Evolutionary conservation across 768 basidiomycete species (phyloP), one percentile per base, ranked within the genome.

Genomic region (Terana coerulea): DNA sequence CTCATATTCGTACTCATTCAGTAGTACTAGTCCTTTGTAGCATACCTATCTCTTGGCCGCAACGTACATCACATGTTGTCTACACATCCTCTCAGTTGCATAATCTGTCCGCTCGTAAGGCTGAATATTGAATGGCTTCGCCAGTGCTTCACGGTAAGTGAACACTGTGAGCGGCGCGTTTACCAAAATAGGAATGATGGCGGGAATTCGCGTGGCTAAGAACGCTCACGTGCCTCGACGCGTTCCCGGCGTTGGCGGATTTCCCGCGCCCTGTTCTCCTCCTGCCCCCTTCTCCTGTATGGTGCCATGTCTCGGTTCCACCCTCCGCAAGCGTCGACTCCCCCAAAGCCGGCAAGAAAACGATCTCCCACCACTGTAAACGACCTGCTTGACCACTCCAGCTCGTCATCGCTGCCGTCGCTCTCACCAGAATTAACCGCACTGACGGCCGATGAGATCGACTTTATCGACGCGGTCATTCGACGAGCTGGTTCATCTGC

Each of bases 391-490:
- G 60, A 61, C 29, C 52, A 56, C 40, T 62, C 63, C 36, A n/a
- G n/a, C n/a, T 64, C 57, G 2, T 58, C 60, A 14, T 61, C 66
- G 6, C 47, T 54, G 2, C 36, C 59, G 25, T 59, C 67, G 2
- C 54, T 55, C 22, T 51, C 59, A 26, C 64, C 67, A 12, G 69
- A 71, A 56, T 67, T 69, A 31, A 53, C 59, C 5, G 60, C 53
- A 9, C 64, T 70, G 30, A 59, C 66, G 1, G 51, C 59, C 5
- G 62, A 64, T 39, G 87, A 93, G 61, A 73, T 91, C 55, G 75
- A 80, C 40, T 76, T 93, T 57, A 73, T 94, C 39, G 86, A 92
- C 56, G 78, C 80, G 21, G 86, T 94, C 11, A 80, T 94, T 24
- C 63, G 71, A 52, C 81, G 84, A 47, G 88, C 86, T 36, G 76